Evolutionary conservation across 1,284 basidiomycete species (phyloP).

Genomic region (Thecaphora thlaspeos): DNA sequence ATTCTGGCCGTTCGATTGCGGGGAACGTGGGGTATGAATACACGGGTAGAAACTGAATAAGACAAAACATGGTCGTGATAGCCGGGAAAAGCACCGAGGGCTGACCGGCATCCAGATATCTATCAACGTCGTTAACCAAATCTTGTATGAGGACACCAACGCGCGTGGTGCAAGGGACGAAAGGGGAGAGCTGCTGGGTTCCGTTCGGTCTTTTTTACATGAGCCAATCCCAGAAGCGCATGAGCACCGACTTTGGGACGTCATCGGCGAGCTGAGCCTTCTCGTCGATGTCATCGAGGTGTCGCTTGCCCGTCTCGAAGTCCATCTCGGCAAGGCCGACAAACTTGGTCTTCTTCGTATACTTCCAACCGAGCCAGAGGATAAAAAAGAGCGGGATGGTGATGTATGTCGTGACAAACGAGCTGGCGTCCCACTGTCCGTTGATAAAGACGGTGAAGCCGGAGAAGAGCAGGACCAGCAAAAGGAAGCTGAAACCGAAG

Average conservation of each 20-base stretch:
- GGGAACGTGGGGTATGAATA: too few species aligned
- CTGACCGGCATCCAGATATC: too few species aligned
- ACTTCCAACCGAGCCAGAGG: conserved; percentile 67
- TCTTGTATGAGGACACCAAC: too few species aligned
- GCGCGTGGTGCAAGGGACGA: too few species aligned
- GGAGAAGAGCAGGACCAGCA: conserved; percentile 38
- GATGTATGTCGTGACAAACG: conserved; percentile 79
- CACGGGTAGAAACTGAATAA: too few species aligned
- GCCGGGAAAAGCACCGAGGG: too few species aligned
- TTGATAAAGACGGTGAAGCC: conserved; percentile 59
- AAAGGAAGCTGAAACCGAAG: conserved; percentile 32
- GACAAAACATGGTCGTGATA: too few species aligned
- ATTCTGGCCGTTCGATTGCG: too few species aligned
- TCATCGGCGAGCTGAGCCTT: conserved; percentile 4
- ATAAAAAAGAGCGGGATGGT: conserved; percentile 74
- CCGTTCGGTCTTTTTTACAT: too few species aligned
- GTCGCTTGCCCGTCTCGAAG: conserved; percentile 65
- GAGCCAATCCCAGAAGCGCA: conserved; percentile 26
- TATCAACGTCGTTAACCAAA: too few species aligned
- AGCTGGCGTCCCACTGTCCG: conserved; percentile 59
- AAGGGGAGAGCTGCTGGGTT: background rate
- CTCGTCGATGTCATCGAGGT: conserved; percentile 32
- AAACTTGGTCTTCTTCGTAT: conserved; percentile 62
- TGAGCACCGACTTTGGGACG: conserved; percentile 6
- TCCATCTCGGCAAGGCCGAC: conserved; percentile 37